Percentiles rank a stretch among this genome's conserved stretches.
Evolutionary conservation across 2,329 filamentous ascomycete species (phyloP).

Genomic region (Penicillium digitatum): DNA sequence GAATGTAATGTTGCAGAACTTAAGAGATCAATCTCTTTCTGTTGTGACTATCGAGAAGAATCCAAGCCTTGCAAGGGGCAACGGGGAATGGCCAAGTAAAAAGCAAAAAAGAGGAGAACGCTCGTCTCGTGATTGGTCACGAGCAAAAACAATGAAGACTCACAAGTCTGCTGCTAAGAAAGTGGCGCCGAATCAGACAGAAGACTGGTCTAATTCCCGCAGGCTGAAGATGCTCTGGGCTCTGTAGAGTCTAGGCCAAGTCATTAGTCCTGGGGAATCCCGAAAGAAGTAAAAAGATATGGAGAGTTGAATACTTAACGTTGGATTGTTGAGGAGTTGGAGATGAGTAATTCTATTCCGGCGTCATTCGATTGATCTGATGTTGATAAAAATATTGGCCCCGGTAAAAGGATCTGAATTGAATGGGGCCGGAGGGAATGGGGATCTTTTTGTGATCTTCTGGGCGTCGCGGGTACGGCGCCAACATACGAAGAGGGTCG

Average conservation of each 20-base stretch:
- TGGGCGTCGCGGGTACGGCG: constrained; percentile 21
- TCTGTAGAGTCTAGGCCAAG: constrained; percentile 1
- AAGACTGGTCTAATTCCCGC: constrained; percentile 3
- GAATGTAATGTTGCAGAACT: background rate
- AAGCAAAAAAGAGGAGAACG: background rate
- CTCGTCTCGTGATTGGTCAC: constrained; percentile 24
- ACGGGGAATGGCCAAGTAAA: background rate
- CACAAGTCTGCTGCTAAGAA: constrained; percentile 6
- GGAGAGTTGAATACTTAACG: background rate
- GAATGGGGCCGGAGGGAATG: constrained; percentile 9
- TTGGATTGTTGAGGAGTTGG: background rate
- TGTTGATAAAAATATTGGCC: background rate
- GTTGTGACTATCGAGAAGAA: background rate
- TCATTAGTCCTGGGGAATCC: background rate
- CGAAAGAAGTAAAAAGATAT: constrained; percentile 5
- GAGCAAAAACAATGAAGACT: constrained; percentile 6
- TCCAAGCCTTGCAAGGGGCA: background rate
- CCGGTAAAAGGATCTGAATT: constrained; percentile 5
- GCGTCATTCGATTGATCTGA: background rate
- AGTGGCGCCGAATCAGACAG: constrained; percentile 10
- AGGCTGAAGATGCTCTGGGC: constrained; percentile 4
- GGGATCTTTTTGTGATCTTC: constrained; percentile 17
- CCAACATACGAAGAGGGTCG: constrained; percentile 7
- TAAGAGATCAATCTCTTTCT: background rate
- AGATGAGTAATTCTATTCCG: background rate